These are phyloP conservation scores for Vicia sativa DNA, from an alignment of 306 rosid genomes.

Conservation along the genomic window DNA sequence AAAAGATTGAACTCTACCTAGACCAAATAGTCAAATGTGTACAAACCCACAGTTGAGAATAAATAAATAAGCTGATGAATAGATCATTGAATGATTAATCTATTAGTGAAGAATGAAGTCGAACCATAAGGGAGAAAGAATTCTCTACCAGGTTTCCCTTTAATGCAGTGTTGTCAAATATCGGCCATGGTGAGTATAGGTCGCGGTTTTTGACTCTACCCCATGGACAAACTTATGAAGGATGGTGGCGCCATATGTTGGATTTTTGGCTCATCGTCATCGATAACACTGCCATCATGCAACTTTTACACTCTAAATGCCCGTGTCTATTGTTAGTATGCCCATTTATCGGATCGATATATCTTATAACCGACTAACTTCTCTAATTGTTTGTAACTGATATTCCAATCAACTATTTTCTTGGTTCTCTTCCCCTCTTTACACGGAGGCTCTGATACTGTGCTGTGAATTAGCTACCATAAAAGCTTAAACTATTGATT, in stretches of 20 bases:
- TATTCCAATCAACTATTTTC: background rate
- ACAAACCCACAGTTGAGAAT: background rate
- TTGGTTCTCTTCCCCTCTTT: background rate
- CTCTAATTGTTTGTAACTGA: background rate
- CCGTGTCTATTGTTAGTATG: background rate
- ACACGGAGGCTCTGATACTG: background rate
- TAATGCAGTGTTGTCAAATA: too few species aligned
- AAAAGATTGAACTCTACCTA: background rate
- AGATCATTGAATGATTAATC: background rate
- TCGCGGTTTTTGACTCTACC: too few species aligned
- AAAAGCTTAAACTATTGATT: background rate
- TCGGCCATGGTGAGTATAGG: too few species aligned
- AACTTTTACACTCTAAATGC: background rate
- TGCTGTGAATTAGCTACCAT: background rate
- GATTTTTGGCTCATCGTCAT: too few species aligned
- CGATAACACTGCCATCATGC: background rate
- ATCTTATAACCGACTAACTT: background rate
- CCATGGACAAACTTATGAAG: too few species aligned
- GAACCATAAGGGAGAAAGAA: background rate
- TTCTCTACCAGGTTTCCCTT: background rate
- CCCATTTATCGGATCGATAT: background rate
- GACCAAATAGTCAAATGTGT: background rate
- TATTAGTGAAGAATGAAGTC: background rate
- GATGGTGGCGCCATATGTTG: too few species aligned
- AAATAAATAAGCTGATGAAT: background rate